Percentiles rank a stretch among this genome's conserved stretches.
These are phyloP conservation scores for Carex littledalei DNA, from an alignment of 176 grass and related monocot species.

Conservation along the genomic window DNA sequence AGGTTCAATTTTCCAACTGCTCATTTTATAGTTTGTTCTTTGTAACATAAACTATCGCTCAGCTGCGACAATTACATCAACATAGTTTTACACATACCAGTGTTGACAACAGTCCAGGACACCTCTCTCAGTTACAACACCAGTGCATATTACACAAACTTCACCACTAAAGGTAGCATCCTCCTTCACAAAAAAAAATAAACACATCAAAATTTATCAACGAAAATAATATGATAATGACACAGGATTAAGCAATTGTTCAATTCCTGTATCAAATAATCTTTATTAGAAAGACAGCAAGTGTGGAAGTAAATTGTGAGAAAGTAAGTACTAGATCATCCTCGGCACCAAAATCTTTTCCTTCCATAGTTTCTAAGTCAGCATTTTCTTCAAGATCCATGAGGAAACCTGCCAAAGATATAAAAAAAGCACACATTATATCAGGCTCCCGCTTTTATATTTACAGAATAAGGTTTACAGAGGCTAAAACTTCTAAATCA, in stretches of 20 bases:
- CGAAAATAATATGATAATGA: neutral
- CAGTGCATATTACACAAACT: conserved; percentile 79
- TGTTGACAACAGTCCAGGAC: conserved; percentile 74
- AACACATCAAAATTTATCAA: neutral
- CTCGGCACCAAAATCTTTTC: conserved; percentile 18
- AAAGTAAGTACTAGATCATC: conserved; percentile 25
- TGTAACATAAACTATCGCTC: neutral
- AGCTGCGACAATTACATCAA: conserved; percentile 20
- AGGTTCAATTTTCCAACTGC: no score
- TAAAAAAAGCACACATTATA: neutral
- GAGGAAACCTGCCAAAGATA: neutral
- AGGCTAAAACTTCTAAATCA: neutral
- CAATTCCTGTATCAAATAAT: conserved; percentile 4
- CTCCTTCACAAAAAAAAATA: conserved; percentile 42
- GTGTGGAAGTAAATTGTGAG: conserved; percentile 3
- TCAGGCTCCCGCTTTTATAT: neutral
- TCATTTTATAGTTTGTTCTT: neutral
- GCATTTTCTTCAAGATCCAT: conserved; percentile 29
- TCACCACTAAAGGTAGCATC: conserved; percentile 46
- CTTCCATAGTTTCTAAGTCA: conserved; percentile 11
- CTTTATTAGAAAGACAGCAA: neutral
- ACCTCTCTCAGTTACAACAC: conserved; percentile 69
- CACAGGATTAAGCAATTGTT: neutral
- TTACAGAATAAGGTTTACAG: neutral
- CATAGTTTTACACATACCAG: conserved; percentile 46